These are phyloP conservation scores for Vanrija pseudolonga DNA, from an alignment of 1,284 basidiomycete species.

Conservation along the genomic window DNA sequence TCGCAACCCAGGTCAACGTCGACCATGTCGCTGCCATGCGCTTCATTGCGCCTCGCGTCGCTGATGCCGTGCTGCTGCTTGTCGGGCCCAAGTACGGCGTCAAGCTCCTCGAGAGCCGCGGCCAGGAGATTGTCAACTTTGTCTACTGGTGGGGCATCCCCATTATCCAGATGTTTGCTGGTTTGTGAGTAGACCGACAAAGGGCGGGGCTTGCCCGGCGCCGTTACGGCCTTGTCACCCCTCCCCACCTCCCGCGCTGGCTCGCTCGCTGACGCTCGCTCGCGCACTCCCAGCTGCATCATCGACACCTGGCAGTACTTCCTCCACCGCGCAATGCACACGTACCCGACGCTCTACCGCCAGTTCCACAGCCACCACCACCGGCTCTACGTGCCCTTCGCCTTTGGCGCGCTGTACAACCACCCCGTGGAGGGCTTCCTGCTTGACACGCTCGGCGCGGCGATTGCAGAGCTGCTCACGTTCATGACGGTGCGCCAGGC, in stretches of 20 bases:
- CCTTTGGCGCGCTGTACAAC: slow-evolving; percentile 96
- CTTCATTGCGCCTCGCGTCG: slow-evolving; percentile 52
- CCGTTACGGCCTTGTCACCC: too few relatives aligned
- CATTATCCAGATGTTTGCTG: slow-evolving; percentile 65
- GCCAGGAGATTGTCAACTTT: slow-evolving; percentile 61
- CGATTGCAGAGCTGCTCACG: slow-evolving; percentile 66
- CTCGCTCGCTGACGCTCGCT: too few relatives aligned
- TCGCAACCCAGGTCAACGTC: slow-evolving; percentile 41
- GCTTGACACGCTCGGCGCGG: slow-evolving; percentile 80
- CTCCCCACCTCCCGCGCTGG: too few relatives aligned
- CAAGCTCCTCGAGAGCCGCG: slow-evolving; percentile 50
- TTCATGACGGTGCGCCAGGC: slow-evolving; percentile 78
- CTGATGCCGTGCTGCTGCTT: slow-evolving; percentile 52
- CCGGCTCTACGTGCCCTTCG: slow-evolving; percentile 93
- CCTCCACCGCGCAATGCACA: slow-evolving; percentile 87
- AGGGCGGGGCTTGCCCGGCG: too few relatives aligned
- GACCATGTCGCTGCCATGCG: slow-evolving; percentile 57
- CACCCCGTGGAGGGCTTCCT: slow-evolving; percentile 93
- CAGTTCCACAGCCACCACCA: slow-evolving; percentile 94
- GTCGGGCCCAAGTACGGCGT: slow-evolving; percentile 48
- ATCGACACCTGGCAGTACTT: slow-evolving; percentile 99
- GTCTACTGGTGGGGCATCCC: slow-evolving; percentile 96
- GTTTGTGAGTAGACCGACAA: slow-evolving; percentile 81
- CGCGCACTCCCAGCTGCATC: slow-evolving; percentile 67
- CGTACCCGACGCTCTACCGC: slow-evolving; percentile 85